Base-by-base conservation (phyloP, 2,329 filamentous ascomycete species). In the Pestalotiopsis sp. region DNA sequence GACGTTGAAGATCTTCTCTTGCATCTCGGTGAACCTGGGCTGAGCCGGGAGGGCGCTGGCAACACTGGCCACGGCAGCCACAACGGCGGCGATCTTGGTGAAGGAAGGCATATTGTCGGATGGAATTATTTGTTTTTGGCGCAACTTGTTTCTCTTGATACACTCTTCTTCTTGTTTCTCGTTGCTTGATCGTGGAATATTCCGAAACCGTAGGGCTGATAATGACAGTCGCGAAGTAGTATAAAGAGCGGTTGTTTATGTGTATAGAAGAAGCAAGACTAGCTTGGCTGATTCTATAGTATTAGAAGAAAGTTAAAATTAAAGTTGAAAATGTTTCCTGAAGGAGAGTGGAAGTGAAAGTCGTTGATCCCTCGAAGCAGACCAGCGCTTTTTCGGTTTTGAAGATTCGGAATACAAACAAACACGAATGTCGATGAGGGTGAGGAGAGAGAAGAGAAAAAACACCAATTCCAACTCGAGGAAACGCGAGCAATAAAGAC, bases 41-140 rank as follows among this genome's bases (percentile, higher is more conserved):
- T 78, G 72, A 4, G 82, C 76, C 23, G 86, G 86, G 56, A 86
- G 75, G 27, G 86, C 86, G n/a, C 81, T 80, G 66, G 81, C 82
- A 31, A 82, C 74, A 69, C 83, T 80, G 17, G 81, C 82, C 73
- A 88, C 78, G 72, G 81, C 81, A 67, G 83, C 82, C 71, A 87
- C 74, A 70, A 82, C 75, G 65, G 74, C 74, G 36, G 69, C 69
- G 68, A 79, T 81, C 80, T 83, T 86, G 77, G 81, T 84, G 71
- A 83, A 74, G 63, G 81, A 84, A 80, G 83, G 82, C 83, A 85
- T 84, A 58, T 78, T 81, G 80, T 74, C 80, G 73, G n/a, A 14
- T 20, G 36, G 13, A 38, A 62, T 67, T 73, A 73, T 72, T 73
- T 52, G 23, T 61, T 11, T 70, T 62, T 58, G 23, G 7, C 31